Base-by-base conservation (phyloP, 108 stramenopile species). In the Cyclotella kingstonii region DNA sequence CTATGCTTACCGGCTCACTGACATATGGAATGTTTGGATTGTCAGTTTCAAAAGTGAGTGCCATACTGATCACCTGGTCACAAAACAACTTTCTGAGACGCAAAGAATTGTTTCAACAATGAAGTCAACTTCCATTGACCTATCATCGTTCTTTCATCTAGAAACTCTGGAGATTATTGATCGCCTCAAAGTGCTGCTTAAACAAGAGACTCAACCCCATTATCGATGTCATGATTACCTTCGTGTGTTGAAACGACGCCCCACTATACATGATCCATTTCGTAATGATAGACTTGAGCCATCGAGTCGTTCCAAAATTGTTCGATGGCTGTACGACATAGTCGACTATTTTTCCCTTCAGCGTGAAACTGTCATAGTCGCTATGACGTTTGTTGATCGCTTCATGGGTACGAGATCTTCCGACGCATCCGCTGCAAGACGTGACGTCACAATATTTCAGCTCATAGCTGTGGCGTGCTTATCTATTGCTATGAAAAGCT, bases 341-440 rank as follows among this genome's bases (percentile, higher is more conserved):
- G 77, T 79, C 27, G 79, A 81, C 55, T 82, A 69, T 61, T 78
- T 78, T 54, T 46, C 69, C 5, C 78, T 84, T 39, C 53, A 56
- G 6, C 71, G 76, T 12, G 81, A 84, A 47, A 83, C 80, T 12
- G 81, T 82, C 47, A 70, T 68, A 2, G 49, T 83, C 44, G 79
- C 86, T 23, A 63, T 87, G 64, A 57, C 68, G 19, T 82, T 80
- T 55, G 63, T 83, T 25, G 86, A 87, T 79, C 83, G 83, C 14
- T 83, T 82, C 68, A 46, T 87, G 68, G n/a, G n/a, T n/a, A n/a
- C n/a, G n/a, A n/a, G n/a, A n/a, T n/a, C n/a, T n/a, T 50, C 68
- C 47, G 9, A 47, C 21, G 23, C 8, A 30, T 53, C 68, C 2
- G 25, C 43, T 9, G 49, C 60, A 25, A 41, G 52, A 27, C 48